These are phyloP conservation scores for Ceratobasidium theobromae DNA, from an alignment of 1,284 basidiomycete species.

Conservation along the genomic window DNA sequence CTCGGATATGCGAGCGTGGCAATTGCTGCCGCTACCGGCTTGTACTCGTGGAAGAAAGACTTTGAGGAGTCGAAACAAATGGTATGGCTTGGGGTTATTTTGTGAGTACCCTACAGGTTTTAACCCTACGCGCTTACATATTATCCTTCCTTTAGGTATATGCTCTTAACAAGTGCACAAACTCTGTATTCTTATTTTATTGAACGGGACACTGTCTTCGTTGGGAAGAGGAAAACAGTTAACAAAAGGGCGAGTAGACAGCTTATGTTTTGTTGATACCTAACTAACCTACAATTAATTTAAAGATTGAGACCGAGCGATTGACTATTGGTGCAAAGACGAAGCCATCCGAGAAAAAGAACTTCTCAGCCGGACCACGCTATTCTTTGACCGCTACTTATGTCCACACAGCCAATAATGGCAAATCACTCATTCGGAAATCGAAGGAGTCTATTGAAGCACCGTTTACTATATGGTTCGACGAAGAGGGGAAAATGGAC, in stretches of 20 bases:
- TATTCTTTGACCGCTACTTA: conserved; percentile 19
- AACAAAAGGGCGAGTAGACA: conserved; percentile 64
- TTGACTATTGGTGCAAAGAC: conserved; percentile 71
- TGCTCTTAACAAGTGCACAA: conserved; percentile 66
- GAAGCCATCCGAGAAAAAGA: conserved; percentile 46
- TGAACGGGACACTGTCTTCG: conserved; percentile 77
- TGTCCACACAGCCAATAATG: conserved; percentile 27
- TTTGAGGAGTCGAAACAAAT: conserved; percentile 83
- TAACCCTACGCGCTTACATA: neutral
- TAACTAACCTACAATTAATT: neutral
- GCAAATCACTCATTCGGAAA: conserved; percentile 31
- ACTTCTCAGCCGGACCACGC: conserved; percentile 7
- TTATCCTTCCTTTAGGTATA: conserved; percentile 55
- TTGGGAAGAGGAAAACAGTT: conserved; percentile 80
- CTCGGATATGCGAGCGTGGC: conserved; percentile 84
- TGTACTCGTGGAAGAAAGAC: conserved; percentile 81
- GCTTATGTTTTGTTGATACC: neutral
- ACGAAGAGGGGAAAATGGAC: conserved; percentile 59
- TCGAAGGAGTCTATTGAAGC: conserved; percentile 25
- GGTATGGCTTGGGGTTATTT: conserved; percentile 73
- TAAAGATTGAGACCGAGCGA: conserved; percentile 77
- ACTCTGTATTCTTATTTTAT: conserved; percentile 78
- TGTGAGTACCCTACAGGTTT: conserved; percentile 51
- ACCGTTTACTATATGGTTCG: conserved; percentile 29
- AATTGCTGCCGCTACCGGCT: conserved; percentile 73